Evolutionary conservation across 352 stramenopile species (phyloP).

Genomic region (Globisporangium heterothallicum): DNA sequence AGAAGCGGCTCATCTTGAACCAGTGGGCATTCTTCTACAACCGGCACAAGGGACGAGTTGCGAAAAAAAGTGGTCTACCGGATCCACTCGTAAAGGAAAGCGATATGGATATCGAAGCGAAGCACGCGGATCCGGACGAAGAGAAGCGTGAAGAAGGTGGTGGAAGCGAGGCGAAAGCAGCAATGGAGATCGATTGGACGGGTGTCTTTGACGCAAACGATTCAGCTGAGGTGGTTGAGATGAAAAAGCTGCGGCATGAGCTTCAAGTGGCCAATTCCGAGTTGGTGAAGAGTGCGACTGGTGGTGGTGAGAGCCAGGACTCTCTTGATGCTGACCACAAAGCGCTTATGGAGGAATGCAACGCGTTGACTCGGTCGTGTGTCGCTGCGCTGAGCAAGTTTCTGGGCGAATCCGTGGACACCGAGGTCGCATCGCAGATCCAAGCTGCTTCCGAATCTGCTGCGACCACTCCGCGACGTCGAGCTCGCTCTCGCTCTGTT

Average conservation of each 20-base stretch:
- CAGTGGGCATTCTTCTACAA: conserved; percentile 61
- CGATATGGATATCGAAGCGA: background rate
- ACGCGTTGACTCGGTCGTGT: conserved; percentile 54
- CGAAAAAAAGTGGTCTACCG: background rate
- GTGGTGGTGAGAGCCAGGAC: background rate
- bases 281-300: conserved; percentile 14
- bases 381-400: conserved; percentile 60
- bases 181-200: conserved; percentile 24
- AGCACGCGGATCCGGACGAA: background rate
- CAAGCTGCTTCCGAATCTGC: background rate
- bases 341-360: conserved; percentile 54
- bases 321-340: conserved; percentile 27
- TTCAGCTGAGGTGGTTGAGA: conserved; percentile 47
- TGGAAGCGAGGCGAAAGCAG: background rate
- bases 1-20: conserved; percentile 47
- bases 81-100: background rate
- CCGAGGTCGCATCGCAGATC: background rate
- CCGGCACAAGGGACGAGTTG: conserved; percentile 27
- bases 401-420: conserved; percentile 23
- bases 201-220: conserved; percentile 38
- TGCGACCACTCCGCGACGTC: conserved; percentile 2
- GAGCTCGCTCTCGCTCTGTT: conserved; percentile 10
- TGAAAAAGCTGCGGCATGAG: conserved; percentile 72
- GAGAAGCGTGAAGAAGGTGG: background rate
- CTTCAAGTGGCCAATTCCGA: conserved; percentile 46